Percentiles rank a stretch among this genome's conserved stretches.
Conservation (phyloP, 495 filamentous ascomycete genomes). For the Penicillium daleae region DNA sequence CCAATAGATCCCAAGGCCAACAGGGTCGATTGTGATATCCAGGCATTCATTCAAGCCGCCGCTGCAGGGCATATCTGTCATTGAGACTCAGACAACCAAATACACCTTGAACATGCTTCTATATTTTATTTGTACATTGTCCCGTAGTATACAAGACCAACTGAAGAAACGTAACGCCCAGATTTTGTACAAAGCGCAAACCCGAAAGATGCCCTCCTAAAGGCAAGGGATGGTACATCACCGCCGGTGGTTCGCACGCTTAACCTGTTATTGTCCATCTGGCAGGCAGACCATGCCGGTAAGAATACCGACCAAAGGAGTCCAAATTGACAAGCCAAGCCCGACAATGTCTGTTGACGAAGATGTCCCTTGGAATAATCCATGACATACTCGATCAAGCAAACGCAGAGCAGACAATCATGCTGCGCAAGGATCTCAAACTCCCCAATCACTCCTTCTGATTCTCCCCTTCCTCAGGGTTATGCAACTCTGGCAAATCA, state of each 20-base stretch:
- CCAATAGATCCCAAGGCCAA: not conserved
- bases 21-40: not conserved
- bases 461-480: slow-evolving; percentile 25
- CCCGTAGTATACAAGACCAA: slow-evolving; percentile 19
- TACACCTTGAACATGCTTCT: not conserved
- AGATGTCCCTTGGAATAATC: not conserved
- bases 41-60: not conserved
- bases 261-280: not conserved
- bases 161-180: slow-evolving; percentile 13
- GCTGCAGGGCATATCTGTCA: not conserved
- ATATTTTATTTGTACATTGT: slow-evolving; percentile 15
- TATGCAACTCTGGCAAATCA: slow-evolving; percentile 65
- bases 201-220: not conserved
- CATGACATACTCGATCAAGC: not conserved
- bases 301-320: not conserved
- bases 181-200: slow-evolving; percentile 11
- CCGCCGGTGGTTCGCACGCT: not conserved
- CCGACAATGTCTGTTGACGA: not conserved
- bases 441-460: slow-evolving; percentile 13
- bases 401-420: not conserved
- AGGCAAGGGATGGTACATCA: not conserved
- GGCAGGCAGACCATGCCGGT: not conserved
- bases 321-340: not conserved
- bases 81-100: not conserved
- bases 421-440: not conserved